Percentiles rank a stretch among this genome's conserved stretches.
Evolutionary conservation across 202 grass and related monocot genomes (phyloP).

Genomic region (Bolboschoenoplectus hybrid): DNA sequence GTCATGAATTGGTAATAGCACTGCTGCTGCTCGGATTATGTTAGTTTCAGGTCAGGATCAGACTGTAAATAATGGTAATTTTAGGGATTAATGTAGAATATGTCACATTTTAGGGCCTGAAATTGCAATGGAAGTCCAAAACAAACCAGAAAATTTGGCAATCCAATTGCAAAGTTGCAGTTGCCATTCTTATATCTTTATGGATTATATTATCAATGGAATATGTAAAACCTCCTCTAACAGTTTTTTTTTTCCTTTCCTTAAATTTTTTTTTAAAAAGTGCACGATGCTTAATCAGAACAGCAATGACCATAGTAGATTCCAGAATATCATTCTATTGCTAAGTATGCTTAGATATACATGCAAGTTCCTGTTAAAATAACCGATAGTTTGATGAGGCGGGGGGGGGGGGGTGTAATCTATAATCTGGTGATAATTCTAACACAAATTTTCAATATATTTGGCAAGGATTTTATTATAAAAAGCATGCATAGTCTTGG

Average conservation of each 20-base stretch:
- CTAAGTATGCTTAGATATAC: not conserved
- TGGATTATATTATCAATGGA: not conserved
- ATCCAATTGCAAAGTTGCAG: not conserved
- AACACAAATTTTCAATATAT: not conserved
- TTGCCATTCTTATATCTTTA: conserved; percentile 6
- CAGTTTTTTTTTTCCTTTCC: not conserved
- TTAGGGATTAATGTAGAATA: not conserved
- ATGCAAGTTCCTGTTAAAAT: not conserved
- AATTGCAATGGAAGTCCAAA: not conserved
- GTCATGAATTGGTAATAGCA: no score
- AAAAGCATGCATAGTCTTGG: not conserved
- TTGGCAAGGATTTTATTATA: not conserved
- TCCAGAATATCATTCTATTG: not conserved
- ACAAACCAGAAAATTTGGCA: not conserved
- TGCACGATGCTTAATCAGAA: not conserved
- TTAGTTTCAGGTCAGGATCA: conserved; percentile 1
- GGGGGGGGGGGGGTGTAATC: not conserved
- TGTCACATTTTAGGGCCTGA: not conserved
- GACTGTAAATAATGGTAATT: not conserved
- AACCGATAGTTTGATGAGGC: not conserved
- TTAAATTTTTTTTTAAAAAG: not conserved
- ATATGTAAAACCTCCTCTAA: not conserved
- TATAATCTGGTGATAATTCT: not conserved
- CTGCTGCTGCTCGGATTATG: not conserved
- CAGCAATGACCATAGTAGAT: not conserved